Evolutionary conservation across 306 rosid species (phyloP), one percentile per base, ranked within the genome.

Genomic region (Quercus ilex): DNA sequence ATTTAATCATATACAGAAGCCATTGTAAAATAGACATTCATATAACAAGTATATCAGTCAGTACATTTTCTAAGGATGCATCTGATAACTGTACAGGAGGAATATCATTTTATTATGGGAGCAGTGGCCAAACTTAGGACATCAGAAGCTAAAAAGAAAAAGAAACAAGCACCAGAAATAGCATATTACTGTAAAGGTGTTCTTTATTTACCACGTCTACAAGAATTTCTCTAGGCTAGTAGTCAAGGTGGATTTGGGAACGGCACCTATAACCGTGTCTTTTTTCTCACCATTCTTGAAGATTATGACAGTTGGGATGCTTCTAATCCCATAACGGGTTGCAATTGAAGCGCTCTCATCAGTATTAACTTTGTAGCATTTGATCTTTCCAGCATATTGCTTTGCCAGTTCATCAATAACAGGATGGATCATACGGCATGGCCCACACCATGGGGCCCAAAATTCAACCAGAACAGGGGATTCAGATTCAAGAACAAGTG

Each of bases 401-500:
- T 83, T 87, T 19, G 98, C 90, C 73, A 95, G 83, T 35, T 88
- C 96, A 43, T 89, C 90, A 38, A 95, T 83, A 65, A 95, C 83
- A 0, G 99, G 99, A 81, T 91, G 98, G 76, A 93, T 91, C 97
- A 95, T 93, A 4, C 99, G 97, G 86, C 99, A 95, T 3, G 99
- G 99, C 41, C 99, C 99, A 9, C 99, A 95, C 99, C 99, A 95
- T 3, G 99, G 98, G 13, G 99, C 99, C 99, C 98, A 95, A 85
- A 95, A 95, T 85, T 95, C 99, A 21, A 95, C 99, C 80, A 95
- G 78, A 20, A 95, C 96, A 1, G 98, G 85, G 15, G 69, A 4
- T 1, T 89, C 86, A 13, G 90, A 82, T 65, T 90, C 89, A 14
- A 93, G 60, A 30, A 95, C 99, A 77, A 84, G 88, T 2, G 93